These are phyloP conservation scores for Dendrostoma leiphaemia DNA, from an alignment of 2,329 filamentous ascomycete species.

Conservation along the genomic window DNA sequence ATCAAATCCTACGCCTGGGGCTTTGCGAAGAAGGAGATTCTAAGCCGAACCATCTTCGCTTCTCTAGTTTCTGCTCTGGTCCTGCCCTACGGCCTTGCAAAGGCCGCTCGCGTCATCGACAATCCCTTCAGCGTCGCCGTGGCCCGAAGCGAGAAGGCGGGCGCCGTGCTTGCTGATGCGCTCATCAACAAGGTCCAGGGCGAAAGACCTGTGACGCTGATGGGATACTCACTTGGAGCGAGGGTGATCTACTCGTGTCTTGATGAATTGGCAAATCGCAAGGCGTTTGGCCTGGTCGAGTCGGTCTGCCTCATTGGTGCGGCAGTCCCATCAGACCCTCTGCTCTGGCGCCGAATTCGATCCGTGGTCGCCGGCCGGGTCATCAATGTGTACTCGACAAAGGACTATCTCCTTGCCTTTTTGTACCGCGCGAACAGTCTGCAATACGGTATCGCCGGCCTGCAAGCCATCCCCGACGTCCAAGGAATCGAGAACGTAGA, in stretches of 20 bases:
- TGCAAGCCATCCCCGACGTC: constrained; percentile 71
- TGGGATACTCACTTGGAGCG: constrained; percentile 81
- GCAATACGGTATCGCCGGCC: constrained; percentile 78
- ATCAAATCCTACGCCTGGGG: constrained; percentile 75
- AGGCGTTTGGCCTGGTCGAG: constrained; percentile 81
- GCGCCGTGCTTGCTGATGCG: constrained; percentile 76
- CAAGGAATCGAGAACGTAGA: constrained; percentile 61
- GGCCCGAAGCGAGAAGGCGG: constrained; percentile 76
- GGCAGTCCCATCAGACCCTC: constrained; percentile 68
- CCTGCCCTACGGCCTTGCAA: constrained; percentile 67
- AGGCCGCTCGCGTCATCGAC: constrained; percentile 69
- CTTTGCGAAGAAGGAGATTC: constrained; percentile 70
- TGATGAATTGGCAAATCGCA: constrained; percentile 70
- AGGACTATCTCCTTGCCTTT: constrained; percentile 85
- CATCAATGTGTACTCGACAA: constrained; percentile 84
- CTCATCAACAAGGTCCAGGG: constrained; percentile 80
- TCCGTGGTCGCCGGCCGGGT: constrained; percentile 77
- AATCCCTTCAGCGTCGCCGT: constrained; percentile 80
- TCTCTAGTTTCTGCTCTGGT: constrained; percentile 64
- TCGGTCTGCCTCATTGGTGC: constrained; percentile 80
- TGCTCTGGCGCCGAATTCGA: constrained; percentile 74
- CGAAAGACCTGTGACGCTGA: constrained; percentile 74
- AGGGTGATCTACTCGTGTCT: constrained; percentile 82
- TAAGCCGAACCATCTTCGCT: constrained; percentile 69
- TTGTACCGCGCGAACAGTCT: constrained; percentile 82